Evolutionary conservation across 495 filamentous ascomycete species (phyloP).

Genomic region (Penicillium crystallinum): DNA sequence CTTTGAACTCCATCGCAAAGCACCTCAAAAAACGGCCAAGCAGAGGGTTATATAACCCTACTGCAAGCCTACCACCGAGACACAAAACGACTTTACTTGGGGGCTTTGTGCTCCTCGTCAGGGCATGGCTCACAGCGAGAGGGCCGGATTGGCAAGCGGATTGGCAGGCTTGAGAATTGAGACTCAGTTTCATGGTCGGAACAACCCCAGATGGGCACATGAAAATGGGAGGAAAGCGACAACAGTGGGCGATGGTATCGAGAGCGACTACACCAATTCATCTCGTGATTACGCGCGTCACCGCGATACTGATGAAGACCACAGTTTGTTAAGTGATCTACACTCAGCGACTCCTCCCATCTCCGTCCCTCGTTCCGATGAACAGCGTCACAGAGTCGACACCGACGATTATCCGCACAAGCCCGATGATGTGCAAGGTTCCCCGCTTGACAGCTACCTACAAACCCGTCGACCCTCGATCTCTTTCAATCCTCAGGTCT

Average conservation of each 20-base stretch:
- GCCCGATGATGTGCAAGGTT: constrained; percentile 37
- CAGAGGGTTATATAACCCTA: constrained; percentile 25
- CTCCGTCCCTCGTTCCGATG: constrained; percentile 40
- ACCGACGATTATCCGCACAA: constrained; percentile 35
- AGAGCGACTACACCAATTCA: constrained; percentile 41
- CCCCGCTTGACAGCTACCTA: constrained; percentile 42
- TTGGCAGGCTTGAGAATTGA: constrained; percentile 41
- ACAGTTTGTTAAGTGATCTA: constrained; percentile 40
- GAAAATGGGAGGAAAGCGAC: constrained; percentile 25
- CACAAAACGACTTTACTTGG: constrained; percentile 11
- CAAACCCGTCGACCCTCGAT: constrained; percentile 39
- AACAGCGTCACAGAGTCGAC: constrained; percentile 18
- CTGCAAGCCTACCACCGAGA: constrained; percentile 20
- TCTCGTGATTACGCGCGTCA: constrained; percentile 38
- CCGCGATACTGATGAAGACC: constrained; percentile 45
- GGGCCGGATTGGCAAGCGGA: constrained; percentile 11
- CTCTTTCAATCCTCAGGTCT: constrained; percentile 39
- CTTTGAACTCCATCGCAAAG: constrained; percentile 6
- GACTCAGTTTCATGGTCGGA: constrained; percentile 32
- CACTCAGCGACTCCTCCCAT: constrained; percentile 46
- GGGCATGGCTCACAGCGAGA: constrained; percentile 42
- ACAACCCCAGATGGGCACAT: constrained; percentile 22
- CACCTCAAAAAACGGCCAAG: constrained; percentile 2
- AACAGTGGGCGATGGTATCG: constrained; percentile 37
- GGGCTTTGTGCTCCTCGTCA: constrained; percentile 17